These are phyloP conservation scores for Ophiosphaerella herpotricha DNA, from an alignment of 2,329 filamentous ascomycete species.

Conservation along the genomic window DNA sequence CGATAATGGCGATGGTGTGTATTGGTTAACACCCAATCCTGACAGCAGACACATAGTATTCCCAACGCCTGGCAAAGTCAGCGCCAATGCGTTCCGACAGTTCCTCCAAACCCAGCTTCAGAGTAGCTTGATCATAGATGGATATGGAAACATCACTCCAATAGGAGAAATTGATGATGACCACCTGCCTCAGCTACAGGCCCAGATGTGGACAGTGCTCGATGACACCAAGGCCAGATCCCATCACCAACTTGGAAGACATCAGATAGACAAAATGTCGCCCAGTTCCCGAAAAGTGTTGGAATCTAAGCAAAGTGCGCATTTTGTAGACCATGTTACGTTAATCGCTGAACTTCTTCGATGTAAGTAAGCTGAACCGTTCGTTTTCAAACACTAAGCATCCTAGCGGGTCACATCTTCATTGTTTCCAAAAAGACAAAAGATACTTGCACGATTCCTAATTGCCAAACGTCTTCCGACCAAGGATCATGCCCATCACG, in stretches of 20 bases:
- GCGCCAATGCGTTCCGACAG: constrained; percentile 2
- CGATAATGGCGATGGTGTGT: constrained; percentile 4
- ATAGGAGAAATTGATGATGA: constrained; percentile 1
- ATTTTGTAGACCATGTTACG: constrained; percentile 3
- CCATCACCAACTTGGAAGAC: background rate
- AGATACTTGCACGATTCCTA: background rate
- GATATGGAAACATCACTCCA: constrained; percentile 2
- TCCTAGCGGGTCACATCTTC: constrained; percentile 7
- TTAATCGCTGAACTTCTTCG: constrained; percentile 4
- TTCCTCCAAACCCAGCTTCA: constrained; percentile 3
- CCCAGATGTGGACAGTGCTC: constrained; percentile 7
- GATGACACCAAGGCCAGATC: background rate
- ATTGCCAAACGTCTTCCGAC: background rate
- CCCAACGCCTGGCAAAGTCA: constrained; percentile 4
- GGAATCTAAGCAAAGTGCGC: background rate
- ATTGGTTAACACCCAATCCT: constrained; percentile 23
- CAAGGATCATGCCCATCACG: background rate
- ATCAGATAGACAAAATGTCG: background rate
- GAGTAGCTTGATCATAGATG: constrained; percentile 2
- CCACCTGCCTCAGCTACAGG: constrained; percentile 10
- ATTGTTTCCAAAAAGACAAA: background rate
- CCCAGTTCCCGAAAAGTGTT: background rate
- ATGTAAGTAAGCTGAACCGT: background rate
- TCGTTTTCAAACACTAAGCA: background rate
- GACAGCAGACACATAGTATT: background rate